These are phyloP conservation scores for Fusarium cicatricum DNA, from an alignment of 2,329 filamentous ascomycete species.

Conservation along the genomic window DNA sequence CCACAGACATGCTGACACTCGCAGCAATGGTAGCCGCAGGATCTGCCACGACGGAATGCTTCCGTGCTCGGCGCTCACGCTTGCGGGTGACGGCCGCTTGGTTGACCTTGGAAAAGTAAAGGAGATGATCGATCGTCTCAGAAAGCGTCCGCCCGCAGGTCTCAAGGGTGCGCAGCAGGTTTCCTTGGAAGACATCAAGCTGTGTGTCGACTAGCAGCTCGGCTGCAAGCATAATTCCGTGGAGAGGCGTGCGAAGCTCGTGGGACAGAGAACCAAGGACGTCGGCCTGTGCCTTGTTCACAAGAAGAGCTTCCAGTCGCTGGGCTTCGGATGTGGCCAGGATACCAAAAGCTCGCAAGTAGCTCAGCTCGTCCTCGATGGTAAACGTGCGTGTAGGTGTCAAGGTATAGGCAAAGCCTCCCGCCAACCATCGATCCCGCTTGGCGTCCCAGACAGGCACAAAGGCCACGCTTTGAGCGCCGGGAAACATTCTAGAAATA, in stretches of 20 bases:
- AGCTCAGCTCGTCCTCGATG: constrained; percentile 57
- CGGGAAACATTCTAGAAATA: constrained; percentile 50
- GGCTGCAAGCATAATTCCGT: constrained; percentile 64
- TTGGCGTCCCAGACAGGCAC: constrained; percentile 58
- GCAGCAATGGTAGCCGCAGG: constrained; percentile 1
- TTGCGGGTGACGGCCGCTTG: constrained; percentile 39
- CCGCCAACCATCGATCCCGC: constrained; percentile 57
- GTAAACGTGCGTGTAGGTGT: constrained; percentile 55
- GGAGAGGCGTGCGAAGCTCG: constrained; percentile 67
- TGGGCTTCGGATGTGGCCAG: constrained; percentile 66
- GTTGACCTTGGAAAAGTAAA: constrained; percentile 64
- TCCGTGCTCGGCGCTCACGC: constrained; percentile 15
- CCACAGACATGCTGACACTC: constrained; percentile 4
- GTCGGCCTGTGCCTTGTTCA: constrained; percentile 62
- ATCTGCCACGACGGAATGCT: constrained; percentile 12
- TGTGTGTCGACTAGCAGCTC: constrained; percentile 63
- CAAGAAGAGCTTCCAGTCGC: constrained; percentile 49
- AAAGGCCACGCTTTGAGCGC: constrained; percentile 55
- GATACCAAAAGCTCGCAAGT: constrained; percentile 60
- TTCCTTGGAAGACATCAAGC: constrained; percentile 56
- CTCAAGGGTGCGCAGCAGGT: constrained; percentile 59
- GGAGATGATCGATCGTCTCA: constrained; percentile 62
- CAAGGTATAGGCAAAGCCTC: constrained; percentile 59
- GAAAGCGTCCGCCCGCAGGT: constrained; percentile 60
- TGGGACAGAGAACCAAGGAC: constrained; percentile 69